These are phyloP conservation scores for Helianthus annuus DNA, from an alignment of 129 eudicot species.

Conservation along the genomic window HanXRQr2.0-SUNRISE NC_035446.2:139348947-139349446, in stretches of 20 bases:
- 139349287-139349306: neutral
- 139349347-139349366: conserved; percentile 27
- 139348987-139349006: too few relatives aligned
- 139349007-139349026: too few relatives aligned
- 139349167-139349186: neutral
- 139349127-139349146: neutral
- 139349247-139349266: neutral
- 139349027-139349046: too few relatives aligned
- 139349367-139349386: conserved; percentile 25
- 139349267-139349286: neutral
- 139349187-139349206: neutral
- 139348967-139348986: too few relatives aligned
- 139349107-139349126: neutral
- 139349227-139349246: neutral
- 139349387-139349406: conserved; percentile 31
- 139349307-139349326: neutral
- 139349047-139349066: too few relatives aligned
- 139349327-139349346: conserved; percentile 16
- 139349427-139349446: conserved; percentile 22
- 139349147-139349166: neutral
- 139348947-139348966: too few relatives aligned
- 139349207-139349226: neutral
- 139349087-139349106: neutral
- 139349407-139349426: conserved; percentile 31
- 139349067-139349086: too few relatives aligned